Evolutionary conservation across 176 grass and related monocot genomes (phyloP).

Genomic region (maize (Zea mays)): Zm-B73-REFERENCE-NAM-5.0 NC_050105.1:101693001-101693500

Average conservation of each 20-base stretch:
- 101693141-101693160: constrained; percentile 93
- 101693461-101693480: neutral
- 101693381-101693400: constrained; percentile 59
- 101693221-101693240: neutral
- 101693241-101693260: constrained; percentile 8
- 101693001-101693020: constrained; percentile 40
- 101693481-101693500: constrained; percentile 10
- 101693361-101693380: constrained; percentile 58
- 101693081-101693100: constrained; percentile 69
- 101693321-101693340: constrained; percentile 53
- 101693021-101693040: constrained; percentile 41
- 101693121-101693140: constrained; percentile 66
- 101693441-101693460: neutral
- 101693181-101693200: constrained; percentile 65
- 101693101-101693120: constrained; percentile 62
- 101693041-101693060: constrained; percentile 41
- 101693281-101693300: constrained; percentile 45
- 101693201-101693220: neutral
- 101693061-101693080: constrained; percentile 34
- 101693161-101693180: constrained; percentile 81
- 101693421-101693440: constrained; percentile 5
- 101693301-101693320: constrained; percentile 56
- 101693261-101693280: neutral
- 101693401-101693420: constrained; percentile 14
- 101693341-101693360: constrained; percentile 72